phyloP scores from a whole-genome alignment of 768 basidiomycete species.

The Neoboletus magnificus region DNA sequence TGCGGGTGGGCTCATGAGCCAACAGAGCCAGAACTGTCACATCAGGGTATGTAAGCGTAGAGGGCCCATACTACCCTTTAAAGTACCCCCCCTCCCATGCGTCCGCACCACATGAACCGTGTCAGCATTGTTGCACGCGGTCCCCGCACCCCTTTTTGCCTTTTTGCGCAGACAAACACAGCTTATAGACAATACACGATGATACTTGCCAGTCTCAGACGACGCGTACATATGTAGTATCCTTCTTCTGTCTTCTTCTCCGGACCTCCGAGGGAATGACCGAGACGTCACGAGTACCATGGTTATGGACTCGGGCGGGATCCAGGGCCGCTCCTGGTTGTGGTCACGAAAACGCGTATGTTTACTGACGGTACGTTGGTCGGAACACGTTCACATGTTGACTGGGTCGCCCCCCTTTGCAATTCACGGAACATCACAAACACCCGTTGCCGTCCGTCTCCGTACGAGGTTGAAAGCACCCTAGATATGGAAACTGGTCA shows the following conservation, averaged over 20 bases:
- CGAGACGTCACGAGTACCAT: not conserved
- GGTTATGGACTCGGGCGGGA: not conserved
- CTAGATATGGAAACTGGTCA: conserved; percentile 5
- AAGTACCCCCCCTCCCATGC: conserved; percentile 11
- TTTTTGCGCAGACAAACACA: conserved; percentile 1
- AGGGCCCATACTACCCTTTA: conserved; percentile 2
- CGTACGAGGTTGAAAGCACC: not conserved
- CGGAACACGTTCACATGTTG: conserved; percentile 1
- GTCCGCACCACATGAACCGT: conserved; percentile 10
- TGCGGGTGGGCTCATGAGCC: conserved; percentile 1
- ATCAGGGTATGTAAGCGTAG: conserved; percentile 1
- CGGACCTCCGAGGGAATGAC: conserved; percentile 23
- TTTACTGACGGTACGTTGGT: not conserved
- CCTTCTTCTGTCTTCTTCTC: conserved; percentile 5
- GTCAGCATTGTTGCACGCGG: conserved; percentile 9
- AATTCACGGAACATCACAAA: not conserved
- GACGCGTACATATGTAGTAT: conserved; percentile 6
- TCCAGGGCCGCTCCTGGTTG: not conserved
- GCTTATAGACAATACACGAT: conserved; percentile 4
- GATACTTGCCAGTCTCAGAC: not conserved
- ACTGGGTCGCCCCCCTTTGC: not conserved
- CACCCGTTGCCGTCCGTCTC: not conserved
- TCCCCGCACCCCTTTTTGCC: not conserved
- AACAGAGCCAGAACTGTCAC: not conserved
- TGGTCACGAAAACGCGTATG: not conserved